Evolutionary conservation across 345 rosid genomes (phyloP).

Genomic region (Excoecaria cochinchinensis): DNA sequence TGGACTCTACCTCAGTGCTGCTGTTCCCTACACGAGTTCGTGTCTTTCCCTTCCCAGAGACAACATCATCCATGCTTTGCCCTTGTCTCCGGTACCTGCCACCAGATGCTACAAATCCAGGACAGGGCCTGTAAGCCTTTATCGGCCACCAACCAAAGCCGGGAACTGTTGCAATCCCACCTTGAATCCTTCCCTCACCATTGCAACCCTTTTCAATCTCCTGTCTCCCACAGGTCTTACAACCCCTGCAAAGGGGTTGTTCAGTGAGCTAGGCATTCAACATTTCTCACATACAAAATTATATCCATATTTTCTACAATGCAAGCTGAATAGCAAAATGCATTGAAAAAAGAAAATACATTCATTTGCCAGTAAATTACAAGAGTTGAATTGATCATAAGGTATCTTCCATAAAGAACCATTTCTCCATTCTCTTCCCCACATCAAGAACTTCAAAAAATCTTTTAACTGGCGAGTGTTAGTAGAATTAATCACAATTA

Average conservation of each 20-base stretch:
- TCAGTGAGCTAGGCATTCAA: background rate
- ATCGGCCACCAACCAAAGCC: conserved; percentile 99
- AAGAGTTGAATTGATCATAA: background rate
- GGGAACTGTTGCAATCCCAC: conserved; percentile 88
- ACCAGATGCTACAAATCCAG: conserved; percentile 79
- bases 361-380: background rate
- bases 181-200: conserved; percentile 95
- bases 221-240: conserved; percentile 76
- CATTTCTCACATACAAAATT: background rate
- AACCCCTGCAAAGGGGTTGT: conserved; percentile 48
- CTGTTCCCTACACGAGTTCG: conserved; percentile 15
- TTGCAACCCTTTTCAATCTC: conserved; percentile 84
- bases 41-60: conserved; percentile 48
- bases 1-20: conserved; percentile 27
- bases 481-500: too few relatives aligned
- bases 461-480: too few relatives aligned
- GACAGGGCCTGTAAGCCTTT: conserved; percentile 95
- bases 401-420: background rate
- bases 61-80: conserved; percentile 96
- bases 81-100: conserved; percentile 75
- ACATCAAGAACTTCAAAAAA: too few relatives aligned
- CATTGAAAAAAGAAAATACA: background rate
- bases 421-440: too few relatives aligned
- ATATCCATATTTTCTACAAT: background rate
- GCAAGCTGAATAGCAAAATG: background rate